Evolutionary conservation across 495 filamentous ascomycete species (phyloP), one percentile per base, ranked within the genome.

Genomic region (Neurospora sp.): DNA sequence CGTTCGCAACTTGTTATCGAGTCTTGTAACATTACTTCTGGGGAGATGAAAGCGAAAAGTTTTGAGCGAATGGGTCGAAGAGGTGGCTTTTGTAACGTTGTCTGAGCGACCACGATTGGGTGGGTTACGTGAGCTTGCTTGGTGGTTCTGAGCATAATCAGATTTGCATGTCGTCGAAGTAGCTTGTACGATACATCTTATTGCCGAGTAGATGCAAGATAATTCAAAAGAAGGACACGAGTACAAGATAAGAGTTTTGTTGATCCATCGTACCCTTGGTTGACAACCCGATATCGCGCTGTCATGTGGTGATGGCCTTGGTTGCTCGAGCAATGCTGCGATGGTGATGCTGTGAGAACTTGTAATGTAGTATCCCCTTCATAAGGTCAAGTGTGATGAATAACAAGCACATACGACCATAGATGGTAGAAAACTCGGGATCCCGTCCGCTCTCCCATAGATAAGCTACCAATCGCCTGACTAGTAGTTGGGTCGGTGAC

Each of bases 391-490:
- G 12, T 31, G 2, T 35, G 1, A 35, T 7, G 7, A 5, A 31
- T 0, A 71, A 35, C 5, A 27, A 31, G 1, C 71, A 82, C 80
- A 81, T 85, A 84, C 83, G 84, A 82, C 82, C 83, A 84, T 77
- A 85, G 72, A 76, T 77, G 77, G 39, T 78, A 75, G 83, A 84
- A 74, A 80, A 80, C 77, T 81, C 82, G 84, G 84, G 80, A 83
- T 83, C 84, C 84, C 83, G 83, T 86, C 82, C 82, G 84, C 83
- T 86, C 84, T 83, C 81, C 83, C 83, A 80, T 84, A 81, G 78
- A 78, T 76, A 54, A 54, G 46, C 10, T 27, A 27, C 10, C 20
- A 27, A 27, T 23, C 10, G 46, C 46, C 46, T 23, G 46, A 54
- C 46, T 79, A 82, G 78, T 81, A 82, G 74, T 77, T 76, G 74